Conservation (phyloP, 768 basidiomycete genomes). For the Lanmaoa pseudosensibilis region DNA sequence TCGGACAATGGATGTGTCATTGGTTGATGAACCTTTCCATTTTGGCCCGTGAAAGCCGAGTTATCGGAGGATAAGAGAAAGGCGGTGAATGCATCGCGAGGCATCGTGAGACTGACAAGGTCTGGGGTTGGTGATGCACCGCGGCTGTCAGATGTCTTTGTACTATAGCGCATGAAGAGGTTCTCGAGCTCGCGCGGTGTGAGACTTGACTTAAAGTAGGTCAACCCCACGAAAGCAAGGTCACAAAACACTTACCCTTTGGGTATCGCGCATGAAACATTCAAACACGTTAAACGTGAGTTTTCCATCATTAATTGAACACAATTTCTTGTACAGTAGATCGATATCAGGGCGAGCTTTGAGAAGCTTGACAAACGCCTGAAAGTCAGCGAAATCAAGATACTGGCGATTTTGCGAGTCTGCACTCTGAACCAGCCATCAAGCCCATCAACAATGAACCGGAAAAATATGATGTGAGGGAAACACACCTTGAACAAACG, state of each 20-base stretch:
- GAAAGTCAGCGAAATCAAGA: constrained; percentile 79
- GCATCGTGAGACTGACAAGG: constrained; percentile 32
- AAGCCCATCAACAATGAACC: neutral
- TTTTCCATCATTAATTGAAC: constrained; percentile 30
- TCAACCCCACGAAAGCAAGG: constrained; percentile 11
- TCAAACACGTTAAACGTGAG: constrained; percentile 44
- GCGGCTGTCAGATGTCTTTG: constrained; percentile 1
- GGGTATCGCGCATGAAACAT: constrained; percentile 50
- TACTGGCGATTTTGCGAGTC: constrained; percentile 55
- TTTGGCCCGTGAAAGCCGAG: constrained; percentile 52
- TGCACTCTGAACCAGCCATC: constrained; percentile 48
- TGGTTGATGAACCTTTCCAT: constrained; percentile 63
- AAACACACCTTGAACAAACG: constrained; percentile 56
- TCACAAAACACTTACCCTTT: constrained; percentile 43
- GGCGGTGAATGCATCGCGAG: constrained; percentile 65
- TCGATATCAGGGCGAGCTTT: constrained; percentile 86
- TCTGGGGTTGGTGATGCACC: neutral
- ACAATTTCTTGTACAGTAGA: constrained; percentile 51
- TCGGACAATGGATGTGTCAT: constrained; percentile 89
- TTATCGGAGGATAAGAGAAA: constrained; percentile 86
- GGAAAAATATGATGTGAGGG: neutral
- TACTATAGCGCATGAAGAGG: constrained; percentile 39
- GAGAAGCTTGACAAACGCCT: constrained; percentile 76
- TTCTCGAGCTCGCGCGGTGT: constrained; percentile 33
- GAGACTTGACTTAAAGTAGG: constrained; percentile 36